Evolutionary conservation across 805 yeast species (phyloP).

Genomic region (Limtongia smithiae): DNA sequence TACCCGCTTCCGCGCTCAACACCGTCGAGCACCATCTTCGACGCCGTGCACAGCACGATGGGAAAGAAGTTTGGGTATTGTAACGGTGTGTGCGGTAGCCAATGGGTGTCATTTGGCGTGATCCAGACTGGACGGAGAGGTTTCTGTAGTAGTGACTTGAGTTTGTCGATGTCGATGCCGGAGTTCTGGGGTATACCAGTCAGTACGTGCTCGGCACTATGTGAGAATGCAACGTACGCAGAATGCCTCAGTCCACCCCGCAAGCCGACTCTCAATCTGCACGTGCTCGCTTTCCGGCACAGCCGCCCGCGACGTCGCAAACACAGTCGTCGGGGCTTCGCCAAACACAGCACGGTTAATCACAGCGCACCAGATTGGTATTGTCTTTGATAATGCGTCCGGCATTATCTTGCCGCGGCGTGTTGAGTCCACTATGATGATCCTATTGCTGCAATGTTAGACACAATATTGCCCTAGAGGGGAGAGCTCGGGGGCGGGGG

Average conservation of each 20-base stretch:
- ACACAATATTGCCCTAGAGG: neutral
- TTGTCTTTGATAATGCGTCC: conserved; percentile 79
- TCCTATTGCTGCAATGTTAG: too few species aligned
- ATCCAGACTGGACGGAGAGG: conserved; percentile 69
- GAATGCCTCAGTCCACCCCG: conserved; percentile 48
- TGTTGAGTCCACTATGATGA: conserved; percentile 75
- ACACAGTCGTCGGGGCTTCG: conserved; percentile 28
- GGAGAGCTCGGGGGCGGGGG: neutral
- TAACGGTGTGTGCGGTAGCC: conserved; percentile 39
- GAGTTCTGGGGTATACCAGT: conserved; percentile 9
- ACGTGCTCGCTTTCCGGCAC: conserved; percentile 57
- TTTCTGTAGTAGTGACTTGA: conserved; percentile 41
- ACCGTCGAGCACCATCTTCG: conserved; percentile 61
- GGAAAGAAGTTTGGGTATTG: conserved; percentile 42
- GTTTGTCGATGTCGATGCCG: conserved; percentile 40
- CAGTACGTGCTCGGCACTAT: too few species aligned
- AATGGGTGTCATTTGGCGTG: conserved; percentile 48
- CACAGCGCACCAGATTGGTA: conserved; percentile 90
- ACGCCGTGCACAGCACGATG: conserved; percentile 56
- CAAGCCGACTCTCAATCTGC: conserved; percentile 49
- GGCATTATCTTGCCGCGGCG: conserved; percentile 82
- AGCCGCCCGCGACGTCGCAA: conserved; percentile 50
- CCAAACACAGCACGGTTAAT: conserved; percentile 54
- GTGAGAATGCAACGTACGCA: too few species aligned
- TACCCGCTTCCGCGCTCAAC: conserved; percentile 46